These are phyloP conservation scores for Sordariomycetes sp. DNA, from an alignment of 2,329 filamentous ascomycete species.

Conservation along the genomic window DNA sequence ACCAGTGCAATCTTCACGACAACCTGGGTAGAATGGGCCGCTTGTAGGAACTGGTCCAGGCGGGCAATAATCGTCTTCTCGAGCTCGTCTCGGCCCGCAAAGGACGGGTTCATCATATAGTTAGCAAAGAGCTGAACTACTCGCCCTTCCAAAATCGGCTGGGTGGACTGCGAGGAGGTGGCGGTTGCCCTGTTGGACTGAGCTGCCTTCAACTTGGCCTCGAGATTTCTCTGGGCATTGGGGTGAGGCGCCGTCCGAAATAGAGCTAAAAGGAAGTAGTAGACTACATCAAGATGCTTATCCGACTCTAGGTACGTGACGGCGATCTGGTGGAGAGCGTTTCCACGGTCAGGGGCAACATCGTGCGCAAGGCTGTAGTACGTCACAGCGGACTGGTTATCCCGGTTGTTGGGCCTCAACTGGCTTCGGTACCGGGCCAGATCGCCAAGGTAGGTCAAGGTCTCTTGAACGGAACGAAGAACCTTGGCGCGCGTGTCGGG, in stretches of 20 bases:
- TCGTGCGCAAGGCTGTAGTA: slow-evolving; percentile 78
- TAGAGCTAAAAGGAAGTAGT: slow-evolving; percentile 79
- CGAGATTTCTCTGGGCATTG: slow-evolving; percentile 64
- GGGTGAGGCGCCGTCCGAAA: slow-evolving; percentile 65
- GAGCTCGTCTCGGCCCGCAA: slow-evolving; percentile 66
- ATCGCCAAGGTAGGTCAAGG: slow-evolving; percentile 80
- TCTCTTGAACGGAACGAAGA: slow-evolving; percentile 67
- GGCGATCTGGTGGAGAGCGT: slow-evolving; percentile 82
- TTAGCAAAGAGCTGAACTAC: slow-evolving; percentile 80
- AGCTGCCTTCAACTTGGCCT: slow-evolving; percentile 56
- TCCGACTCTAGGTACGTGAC: slow-evolving; percentile 71
- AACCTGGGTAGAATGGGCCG: slow-evolving; percentile 50
- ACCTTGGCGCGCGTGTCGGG: slow-evolving; percentile 46
- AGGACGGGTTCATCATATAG: slow-evolving; percentile 68
- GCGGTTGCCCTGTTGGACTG: slow-evolving; percentile 16
- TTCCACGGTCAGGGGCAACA: slow-evolving; percentile 67
- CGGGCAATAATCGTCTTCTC: slow-evolving; percentile 79
- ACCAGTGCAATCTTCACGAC: slow-evolving; percentile 73
- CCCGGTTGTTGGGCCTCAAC: slow-evolving; percentile 59
- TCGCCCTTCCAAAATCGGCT: slow-evolving; percentile 62
- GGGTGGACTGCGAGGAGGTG: slow-evolving; percentile 33
- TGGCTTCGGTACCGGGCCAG: slow-evolving; percentile 78
- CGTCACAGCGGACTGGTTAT: slow-evolving; percentile 68
- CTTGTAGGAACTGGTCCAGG: slow-evolving; percentile 31
- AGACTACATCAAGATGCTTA: slow-evolving; percentile 76